phyloP scores from a whole-genome alignment of 1,284 basidiomycete species.

The Ustilago loliicola region DNA sequence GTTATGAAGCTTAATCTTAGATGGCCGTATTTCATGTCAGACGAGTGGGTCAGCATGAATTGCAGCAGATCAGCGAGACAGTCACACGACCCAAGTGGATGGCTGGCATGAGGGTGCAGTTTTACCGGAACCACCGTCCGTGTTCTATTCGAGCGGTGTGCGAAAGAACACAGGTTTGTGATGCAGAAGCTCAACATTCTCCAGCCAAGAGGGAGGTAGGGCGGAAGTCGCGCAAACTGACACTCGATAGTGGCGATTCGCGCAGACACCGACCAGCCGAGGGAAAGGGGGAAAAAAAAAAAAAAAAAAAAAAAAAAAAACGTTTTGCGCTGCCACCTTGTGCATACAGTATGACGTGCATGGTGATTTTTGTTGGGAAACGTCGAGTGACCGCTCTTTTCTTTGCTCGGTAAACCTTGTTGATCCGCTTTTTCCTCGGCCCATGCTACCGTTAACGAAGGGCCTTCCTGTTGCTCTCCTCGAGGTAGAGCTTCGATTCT shows the following conservation, averaged over 20 bases:
- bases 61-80: conserved; percentile 1
- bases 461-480: neutral
- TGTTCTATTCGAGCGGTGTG: neutral
- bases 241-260: conserved; percentile 1
- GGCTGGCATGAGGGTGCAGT: neutral
- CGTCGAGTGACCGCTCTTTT: neutral
- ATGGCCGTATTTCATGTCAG: neutral
- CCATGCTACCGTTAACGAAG: neutral
- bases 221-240: conserved; percentile 5
- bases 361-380: neutral
- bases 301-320: neutral
- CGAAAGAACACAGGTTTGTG: neutral
- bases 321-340: neutral
- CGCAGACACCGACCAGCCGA: neutral
- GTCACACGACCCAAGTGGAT: neutral
- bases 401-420: conserved; percentile 1
- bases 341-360: conserved; percentile 7
- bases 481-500: neutral
- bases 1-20: neutral
- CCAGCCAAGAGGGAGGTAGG: neutral
- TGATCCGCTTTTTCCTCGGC: neutral
- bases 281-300: neutral
- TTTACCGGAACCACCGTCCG: neutral
- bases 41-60: neutral
- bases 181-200: conserved; percentile 5